These are phyloP conservation scores for Debaryomyces prosopidis DNA, from an alignment of 805 yeast species.

Conservation along the genomic window DNA sequence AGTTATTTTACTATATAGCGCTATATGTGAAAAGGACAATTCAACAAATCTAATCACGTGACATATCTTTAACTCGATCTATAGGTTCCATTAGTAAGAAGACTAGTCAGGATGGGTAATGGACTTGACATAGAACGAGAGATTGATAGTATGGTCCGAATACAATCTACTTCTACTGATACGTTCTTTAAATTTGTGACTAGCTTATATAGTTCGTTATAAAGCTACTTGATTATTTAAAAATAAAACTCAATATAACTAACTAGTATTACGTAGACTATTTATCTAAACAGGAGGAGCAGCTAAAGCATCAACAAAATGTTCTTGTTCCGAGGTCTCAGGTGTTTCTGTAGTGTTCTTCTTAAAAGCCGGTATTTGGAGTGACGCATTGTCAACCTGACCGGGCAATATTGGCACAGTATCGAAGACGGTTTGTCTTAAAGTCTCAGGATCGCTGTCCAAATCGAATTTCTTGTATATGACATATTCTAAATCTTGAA, in stretches of 20 bases:
- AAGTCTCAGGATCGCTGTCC: conserved; percentile 48
- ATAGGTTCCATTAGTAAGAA: too few relatives aligned
- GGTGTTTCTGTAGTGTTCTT: conserved; percentile 27
- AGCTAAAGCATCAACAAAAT: too few relatives aligned
- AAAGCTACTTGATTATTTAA: not conserved
- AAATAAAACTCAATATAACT: not conserved
- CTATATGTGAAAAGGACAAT: not conserved
- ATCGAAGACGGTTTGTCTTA: conserved; percentile 57
- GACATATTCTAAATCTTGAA: conserved; percentile 58
- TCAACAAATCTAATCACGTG: not conserved
- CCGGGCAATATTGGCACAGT: conserved; percentile 85
- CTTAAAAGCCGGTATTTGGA: conserved; percentile 66
- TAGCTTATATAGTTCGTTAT: too few relatives aligned
- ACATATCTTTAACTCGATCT: not conserved
- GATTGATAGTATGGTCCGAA: too few relatives aligned
- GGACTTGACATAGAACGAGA: too few relatives aligned
- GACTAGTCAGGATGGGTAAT: too few relatives aligned
- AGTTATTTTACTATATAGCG: not conserved
- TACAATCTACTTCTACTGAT: too few relatives aligned
- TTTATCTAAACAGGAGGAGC: not conserved
- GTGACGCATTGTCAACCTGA: conserved; percentile 63
- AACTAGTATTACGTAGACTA: not conserved
- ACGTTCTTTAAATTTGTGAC: too few relatives aligned
- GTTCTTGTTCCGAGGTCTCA: not conserved
- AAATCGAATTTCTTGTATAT: conserved; percentile 61